Conservation (phyloP, 768 basidiomycete species). For the Gymnopilus junonius region DNA sequence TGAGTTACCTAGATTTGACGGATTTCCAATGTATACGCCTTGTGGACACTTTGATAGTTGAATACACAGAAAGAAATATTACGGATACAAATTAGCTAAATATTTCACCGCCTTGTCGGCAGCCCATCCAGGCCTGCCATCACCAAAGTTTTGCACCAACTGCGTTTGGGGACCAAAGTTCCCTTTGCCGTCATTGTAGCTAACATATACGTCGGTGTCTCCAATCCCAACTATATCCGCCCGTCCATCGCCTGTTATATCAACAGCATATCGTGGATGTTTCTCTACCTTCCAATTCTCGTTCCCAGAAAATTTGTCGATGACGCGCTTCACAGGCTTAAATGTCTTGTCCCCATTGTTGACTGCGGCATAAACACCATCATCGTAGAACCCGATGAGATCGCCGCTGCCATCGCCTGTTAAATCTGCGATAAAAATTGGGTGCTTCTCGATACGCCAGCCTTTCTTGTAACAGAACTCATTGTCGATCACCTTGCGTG, state of each 20-base stretch:
- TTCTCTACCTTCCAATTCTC: background rate
- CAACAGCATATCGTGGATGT: background rate
- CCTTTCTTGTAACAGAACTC: background rate
- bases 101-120: no score
- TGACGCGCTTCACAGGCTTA: background rate
- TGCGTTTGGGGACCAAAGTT: no score
- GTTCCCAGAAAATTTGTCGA: background rate
- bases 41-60: no score
- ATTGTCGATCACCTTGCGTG: background rate
- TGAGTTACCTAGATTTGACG: no score
- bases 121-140: no score
- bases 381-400: background rate
- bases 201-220: no score
- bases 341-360: background rate
- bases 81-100: no score
- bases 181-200: no score
- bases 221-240: background rate
- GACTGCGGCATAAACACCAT: background rate
- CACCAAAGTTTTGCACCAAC: no score
- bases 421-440: background rate
- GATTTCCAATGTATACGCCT: no score
- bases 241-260: background rate
- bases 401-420: background rate
- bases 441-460: background rate
- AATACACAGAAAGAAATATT: no score